These are phyloP conservation scores for Nakazawaea siamensis DNA, from an alignment of 805 yeast genomes.

Conservation along the genomic window DNA sequence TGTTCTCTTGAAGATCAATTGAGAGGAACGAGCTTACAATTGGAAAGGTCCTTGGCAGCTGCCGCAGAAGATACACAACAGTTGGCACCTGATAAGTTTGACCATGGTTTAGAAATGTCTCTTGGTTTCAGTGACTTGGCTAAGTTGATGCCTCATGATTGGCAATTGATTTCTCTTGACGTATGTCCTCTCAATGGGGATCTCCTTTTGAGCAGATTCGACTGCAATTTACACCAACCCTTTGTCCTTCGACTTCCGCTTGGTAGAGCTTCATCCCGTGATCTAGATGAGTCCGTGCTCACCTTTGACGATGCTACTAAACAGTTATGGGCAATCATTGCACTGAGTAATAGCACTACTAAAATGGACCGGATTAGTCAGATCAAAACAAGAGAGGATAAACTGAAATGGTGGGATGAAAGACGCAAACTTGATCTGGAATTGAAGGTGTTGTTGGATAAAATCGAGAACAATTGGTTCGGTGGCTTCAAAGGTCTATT, in stretches of 20 bases:
- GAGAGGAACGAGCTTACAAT: too few species aligned
- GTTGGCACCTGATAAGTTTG: conserved; percentile 15
- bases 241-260: conserved; percentile 53
- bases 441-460: conserved; percentile 42
- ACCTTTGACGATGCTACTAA: conserved; percentile 36
- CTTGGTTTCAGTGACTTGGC: neutral
- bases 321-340: conserved; percentile 44
- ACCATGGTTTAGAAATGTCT: too few species aligned
- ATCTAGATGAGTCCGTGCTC: conserved; percentile 29
- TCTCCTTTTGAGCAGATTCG: conserved; percentile 42
- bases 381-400: conserved; percentile 48
- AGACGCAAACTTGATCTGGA: conserved; percentile 55
- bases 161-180: conserved; percentile 59
- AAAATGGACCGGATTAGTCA: conserved; percentile 40
- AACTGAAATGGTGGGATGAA: conserved; percentile 71
- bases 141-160: conserved; percentile 31
- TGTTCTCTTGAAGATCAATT: too few species aligned
- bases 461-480: conserved; percentile 61
- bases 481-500: conserved; percentile 72
- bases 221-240: conserved; percentile 25
- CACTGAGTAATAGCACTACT: conserved; percentile 55
- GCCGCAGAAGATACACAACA: conserved; percentile 17
- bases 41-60: conserved; percentile 12
- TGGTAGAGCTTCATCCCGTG: conserved; percentile 37
- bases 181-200: conserved; percentile 50